Conservation (phyloP, 306 rosid genomes). For the Cicer chorassanicum region DNA sequence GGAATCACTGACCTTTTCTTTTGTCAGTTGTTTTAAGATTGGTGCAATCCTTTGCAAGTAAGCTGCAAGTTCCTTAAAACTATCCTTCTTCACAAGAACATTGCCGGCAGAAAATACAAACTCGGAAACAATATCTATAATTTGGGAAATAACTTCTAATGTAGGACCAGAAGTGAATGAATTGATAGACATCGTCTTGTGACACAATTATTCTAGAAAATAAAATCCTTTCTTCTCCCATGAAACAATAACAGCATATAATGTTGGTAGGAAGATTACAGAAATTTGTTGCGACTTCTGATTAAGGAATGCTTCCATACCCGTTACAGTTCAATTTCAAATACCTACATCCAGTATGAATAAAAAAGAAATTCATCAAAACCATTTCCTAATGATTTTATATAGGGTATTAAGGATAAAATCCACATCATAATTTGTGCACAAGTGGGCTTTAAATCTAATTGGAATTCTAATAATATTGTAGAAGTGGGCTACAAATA, state of each 20-base stretch:
- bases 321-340: conserved; percentile 42
- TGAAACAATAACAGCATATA: conserved; percentile 36
- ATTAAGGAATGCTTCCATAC: conserved; percentile 45
- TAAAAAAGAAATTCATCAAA: conserved; percentile 33
- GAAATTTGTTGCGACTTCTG: conserved; percentile 38
- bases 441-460: neutral
- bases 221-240: conserved; percentile 47
- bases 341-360: conserved; percentile 49
- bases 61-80: conserved; percentile 66
- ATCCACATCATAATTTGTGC: conserved; percentile 20
- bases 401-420: neutral
- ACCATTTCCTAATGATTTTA: neutral
- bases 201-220: conserved; percentile 49
- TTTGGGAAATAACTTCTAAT: conserved; percentile 56
- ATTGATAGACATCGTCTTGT: conserved; percentile 57
- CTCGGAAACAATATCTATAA: conserved; percentile 57
- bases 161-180: conserved; percentile 49
- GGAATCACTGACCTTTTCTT: conserved; percentile 51
- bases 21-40: conserved; percentile 62
- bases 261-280: conserved; percentile 35
- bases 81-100: conserved; percentile 75
- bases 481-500: conserved; percentile 16
- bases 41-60: conserved; percentile 69
- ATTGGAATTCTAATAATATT: neutral
- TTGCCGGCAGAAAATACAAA: conserved; percentile 42